Evolutionary conservation across 495 filamentous ascomycete genomes (phyloP), one percentile per base, ranked within the genome.

Genomic region (Penicillium canescens): DNA sequence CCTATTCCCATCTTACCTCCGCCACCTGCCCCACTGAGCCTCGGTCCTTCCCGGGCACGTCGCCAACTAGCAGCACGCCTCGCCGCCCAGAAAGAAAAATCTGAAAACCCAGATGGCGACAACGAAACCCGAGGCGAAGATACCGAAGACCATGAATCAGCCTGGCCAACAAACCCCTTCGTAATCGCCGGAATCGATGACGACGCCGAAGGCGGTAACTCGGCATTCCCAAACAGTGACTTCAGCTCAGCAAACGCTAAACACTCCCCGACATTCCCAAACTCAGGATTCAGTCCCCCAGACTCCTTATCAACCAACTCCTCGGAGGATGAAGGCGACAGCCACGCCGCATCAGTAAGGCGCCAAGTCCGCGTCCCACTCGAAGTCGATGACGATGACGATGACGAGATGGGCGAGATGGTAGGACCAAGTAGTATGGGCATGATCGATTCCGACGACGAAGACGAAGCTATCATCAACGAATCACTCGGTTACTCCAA

Each of bases 41-140:
- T 91, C 20, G 86, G 88, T 9, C 92, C 92, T 3, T 92, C 90
- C 3, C 82, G 92, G n/a, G 92, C 92, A 16, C 84, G 92, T 14
- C 80, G 90, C 16, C 92, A 95, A 69, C 78, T 96, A 14, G 91
- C 90, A 26, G 88, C 86, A 26, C 84, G 90, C 18, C 82, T 96
- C 1, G 91, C 91, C 12, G 80, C 88, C 60, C 89, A 91, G 56
- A 87, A 87, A 58, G 85, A 87, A 55, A 85, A 51, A 43, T 35
- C 49, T 9, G 49, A 51, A 34, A 42, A 40, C 26, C 9, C 3
- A 42, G 46, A 50, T 85, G 60, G 77, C 78, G 9, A 66, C 69
- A 10, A 71, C 71, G 41, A 67, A 62, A 44, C 52, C 62, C 48
- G 66, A 44, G 38, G 14, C 16, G 45, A 42, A 23, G 28, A 47